These are phyloP conservation scores for Saccharomycopsis selenospora DNA, from an alignment of 805 yeast genomes.

Conservation along the genomic window DNA sequence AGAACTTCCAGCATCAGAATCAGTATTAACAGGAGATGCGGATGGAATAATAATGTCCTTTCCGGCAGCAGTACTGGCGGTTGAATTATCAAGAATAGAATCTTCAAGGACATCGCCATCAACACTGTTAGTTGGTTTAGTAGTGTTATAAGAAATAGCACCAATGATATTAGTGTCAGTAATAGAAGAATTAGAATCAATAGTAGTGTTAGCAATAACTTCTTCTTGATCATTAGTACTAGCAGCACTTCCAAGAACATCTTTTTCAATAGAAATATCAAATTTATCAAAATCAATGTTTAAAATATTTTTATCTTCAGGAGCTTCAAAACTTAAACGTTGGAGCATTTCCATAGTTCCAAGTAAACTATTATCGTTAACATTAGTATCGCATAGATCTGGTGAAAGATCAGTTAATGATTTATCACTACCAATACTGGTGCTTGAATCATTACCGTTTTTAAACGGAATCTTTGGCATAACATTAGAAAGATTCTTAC, in stretches of 20 bases:
- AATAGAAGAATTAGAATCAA: constrained; percentile 19
- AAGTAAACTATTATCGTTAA: constrained; percentile 2
- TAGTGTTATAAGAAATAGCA: constrained; percentile 13
- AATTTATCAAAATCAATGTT: constrained; percentile 19
- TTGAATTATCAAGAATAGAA: not conserved
- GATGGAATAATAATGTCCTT: no score
- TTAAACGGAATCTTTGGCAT: constrained; percentile 8
- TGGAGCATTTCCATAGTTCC: constrained; percentile 7
- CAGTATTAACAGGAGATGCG: not conserved
- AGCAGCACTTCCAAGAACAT: not conserved
- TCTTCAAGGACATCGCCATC: not conserved
- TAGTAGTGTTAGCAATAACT: constrained; percentile 11
- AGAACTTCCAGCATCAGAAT: not conserved
- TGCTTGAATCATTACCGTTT: constrained; percentile 12
- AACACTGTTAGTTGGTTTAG: constrained; percentile 3
- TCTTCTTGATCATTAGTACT: not conserved
- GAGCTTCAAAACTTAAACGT: constrained; percentile 13
- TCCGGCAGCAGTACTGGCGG: not conserved
- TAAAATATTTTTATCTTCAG: constrained; percentile 3
- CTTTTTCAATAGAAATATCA: not conserved
- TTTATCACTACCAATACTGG: constrained; percentile 14
- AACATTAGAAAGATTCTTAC: constrained; percentile 5
- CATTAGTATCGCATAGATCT: constrained; percentile 8
- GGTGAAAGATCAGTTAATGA: constrained; percentile 19
- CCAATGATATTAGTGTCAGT: constrained; percentile 1